phyloP scores from a whole-genome alignment of 139 green algal genomes.

The Pseudopediastrum boryanum region DNA sequence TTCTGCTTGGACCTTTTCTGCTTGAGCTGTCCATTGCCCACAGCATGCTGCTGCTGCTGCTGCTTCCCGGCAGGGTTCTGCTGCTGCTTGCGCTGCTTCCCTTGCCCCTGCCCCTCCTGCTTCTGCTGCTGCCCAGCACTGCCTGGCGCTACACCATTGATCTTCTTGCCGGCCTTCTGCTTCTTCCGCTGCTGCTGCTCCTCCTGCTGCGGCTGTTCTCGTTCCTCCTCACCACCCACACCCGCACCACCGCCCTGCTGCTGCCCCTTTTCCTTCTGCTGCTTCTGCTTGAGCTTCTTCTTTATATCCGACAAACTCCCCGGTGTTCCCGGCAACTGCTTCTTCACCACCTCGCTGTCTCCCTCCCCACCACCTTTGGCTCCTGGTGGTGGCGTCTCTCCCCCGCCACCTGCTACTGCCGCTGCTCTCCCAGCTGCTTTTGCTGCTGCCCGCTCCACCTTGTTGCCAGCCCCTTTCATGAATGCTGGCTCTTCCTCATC shows the following conservation, averaged over 20 bases:
- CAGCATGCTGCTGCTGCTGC: not conserved
- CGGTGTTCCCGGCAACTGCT: slow-evolving; percentile 15
- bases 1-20: slow-evolving; percentile 6
- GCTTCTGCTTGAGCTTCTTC: slow-evolving; percentile 38
- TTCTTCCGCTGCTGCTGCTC: not conserved
- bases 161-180: slow-evolving; percentile 1
- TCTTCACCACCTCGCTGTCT: not conserved
- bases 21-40: not conserved
- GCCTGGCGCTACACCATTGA: not conserved
- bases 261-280: not conserved
- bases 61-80: not conserved
- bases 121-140: slow-evolving; percentile 6
- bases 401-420: slow-evolving; percentile 25
- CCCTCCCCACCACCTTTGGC: not conserved
- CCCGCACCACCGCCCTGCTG: slow-evolving; percentile 1
- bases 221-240: not conserved
- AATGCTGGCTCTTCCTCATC: not conserved
- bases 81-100: not conserved
- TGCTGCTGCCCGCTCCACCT: slow-evolving; percentile 14
- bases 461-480: slow-evolving; percentile 16
- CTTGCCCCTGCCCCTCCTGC: not conserved
- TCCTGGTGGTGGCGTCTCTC: not conserved
- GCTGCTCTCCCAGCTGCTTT: not conserved
- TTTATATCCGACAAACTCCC: slow-evolving; percentile 26
- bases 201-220: not conserved